Percentiles rank a stretch among this genome's conserved stretches.
These are phyloP conservation scores for Glutinoglossum americanum DNA, from an alignment of 495 filamentous ascomycete genomes.

Conservation along the genomic window DNA sequence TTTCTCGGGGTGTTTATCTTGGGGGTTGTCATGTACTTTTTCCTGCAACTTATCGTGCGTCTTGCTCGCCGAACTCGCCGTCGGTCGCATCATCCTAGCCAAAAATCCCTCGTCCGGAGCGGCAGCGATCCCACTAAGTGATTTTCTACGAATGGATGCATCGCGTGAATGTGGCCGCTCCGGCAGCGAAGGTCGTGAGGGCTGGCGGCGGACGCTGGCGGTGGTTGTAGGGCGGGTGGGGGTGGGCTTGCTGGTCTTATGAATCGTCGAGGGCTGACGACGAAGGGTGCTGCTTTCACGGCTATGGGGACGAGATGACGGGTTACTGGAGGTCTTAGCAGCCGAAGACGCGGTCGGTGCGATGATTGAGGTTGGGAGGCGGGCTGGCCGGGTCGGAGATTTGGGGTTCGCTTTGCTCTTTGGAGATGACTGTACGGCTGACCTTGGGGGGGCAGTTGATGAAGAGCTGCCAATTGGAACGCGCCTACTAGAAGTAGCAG, in stretches of 20 bases:
- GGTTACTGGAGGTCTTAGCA: constrained; percentile 22
- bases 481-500: neutral
- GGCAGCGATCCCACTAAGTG: constrained; percentile 14
- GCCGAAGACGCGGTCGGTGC: constrained; percentile 40
- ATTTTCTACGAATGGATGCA: constrained; percentile 25
- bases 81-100: constrained; percentile 84
- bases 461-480: neutral
- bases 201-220: constrained; percentile 16
- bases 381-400: constrained; percentile 42
- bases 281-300: constrained; percentile 21
- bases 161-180: constrained; percentile 13
- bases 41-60: constrained; percentile 43
- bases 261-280: constrained; percentile 25
- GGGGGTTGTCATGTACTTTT: neutral
- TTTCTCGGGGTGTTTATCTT: neutral
- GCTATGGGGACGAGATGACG: constrained; percentile 22
- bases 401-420: constrained; percentile 33
- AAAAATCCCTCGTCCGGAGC: constrained; percentile 57
- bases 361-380: constrained; percentile 36
- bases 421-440: neutral
- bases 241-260: constrained; percentile 12
- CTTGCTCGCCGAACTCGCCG: constrained; percentile 57
- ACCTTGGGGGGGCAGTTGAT: neutral
- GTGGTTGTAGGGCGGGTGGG: constrained; percentile 10
- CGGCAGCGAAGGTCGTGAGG: constrained; percentile 22